Evolutionary conservation across 306 rosid species (phyloP).

Genomic region (Malus orientalis): DNA sequence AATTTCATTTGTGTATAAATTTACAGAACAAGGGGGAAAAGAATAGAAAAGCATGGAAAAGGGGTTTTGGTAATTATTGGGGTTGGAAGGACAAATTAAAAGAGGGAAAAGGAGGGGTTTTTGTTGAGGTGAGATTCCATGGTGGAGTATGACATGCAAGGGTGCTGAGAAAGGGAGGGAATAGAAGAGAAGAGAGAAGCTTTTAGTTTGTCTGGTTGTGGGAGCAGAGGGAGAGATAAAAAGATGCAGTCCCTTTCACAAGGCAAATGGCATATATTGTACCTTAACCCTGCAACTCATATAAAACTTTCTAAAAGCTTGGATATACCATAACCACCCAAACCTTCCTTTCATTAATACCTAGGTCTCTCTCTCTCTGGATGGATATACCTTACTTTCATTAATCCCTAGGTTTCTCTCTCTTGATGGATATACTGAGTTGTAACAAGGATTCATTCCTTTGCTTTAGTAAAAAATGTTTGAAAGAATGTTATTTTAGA

Average conservation of each 20-base stretch:
- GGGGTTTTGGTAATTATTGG: slow-evolving; percentile 46
- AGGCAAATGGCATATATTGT: slow-evolving; percentile 84
- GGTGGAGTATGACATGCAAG: slow-evolving; percentile 83
- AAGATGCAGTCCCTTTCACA: slow-evolving; percentile 47
- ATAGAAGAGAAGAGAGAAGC: slow-evolving; percentile 55
- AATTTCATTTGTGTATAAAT: slow-evolving; percentile 11
- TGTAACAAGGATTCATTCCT: slow-evolving; percentile 27
- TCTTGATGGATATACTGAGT: slow-evolving; percentile 33
- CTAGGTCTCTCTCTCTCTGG: slow-evolving; percentile 33
- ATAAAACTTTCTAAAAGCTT: slow-evolving; percentile 80
- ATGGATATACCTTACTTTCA: slow-evolving; percentile 39
- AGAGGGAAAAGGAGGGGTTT: slow-evolving; percentile 38
- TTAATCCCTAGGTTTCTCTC: slow-evolving; percentile 71
- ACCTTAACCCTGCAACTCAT: slow-evolving; percentile 77
- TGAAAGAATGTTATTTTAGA: not conserved
- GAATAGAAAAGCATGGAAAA: slow-evolving; percentile 35
- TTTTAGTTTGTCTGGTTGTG: slow-evolving; percentile 75
- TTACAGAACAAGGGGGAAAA: slow-evolving; percentile 37
- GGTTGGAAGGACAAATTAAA: slow-evolving; percentile 40
- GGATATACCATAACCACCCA: slow-evolving; percentile 69
- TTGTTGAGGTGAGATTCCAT: slow-evolving; percentile 47
- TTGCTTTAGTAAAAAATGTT: slow-evolving; percentile 24
- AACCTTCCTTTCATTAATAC: slow-evolving; percentile 77
- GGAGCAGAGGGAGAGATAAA: slow-evolving; percentile 26
- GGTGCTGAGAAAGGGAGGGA: slow-evolving; percentile 23